Conservation (phyloP, 495 filamentous ascomycete genomes). For the Lichenothelia convexa region DNA sequence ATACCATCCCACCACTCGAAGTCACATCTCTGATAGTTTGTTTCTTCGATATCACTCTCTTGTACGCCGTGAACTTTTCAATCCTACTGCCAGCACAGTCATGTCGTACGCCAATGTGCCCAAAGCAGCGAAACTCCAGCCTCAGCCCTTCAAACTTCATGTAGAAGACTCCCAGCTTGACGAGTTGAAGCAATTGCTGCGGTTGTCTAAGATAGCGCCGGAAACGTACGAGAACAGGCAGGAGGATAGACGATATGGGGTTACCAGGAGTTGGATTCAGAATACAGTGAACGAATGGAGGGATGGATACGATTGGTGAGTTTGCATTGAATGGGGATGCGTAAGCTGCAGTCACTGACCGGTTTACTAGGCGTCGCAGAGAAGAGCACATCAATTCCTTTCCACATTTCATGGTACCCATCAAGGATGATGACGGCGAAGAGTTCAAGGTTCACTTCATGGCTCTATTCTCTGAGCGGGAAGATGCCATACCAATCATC, state of each 20-base stretch:
- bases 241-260: constrained; percentile 30
- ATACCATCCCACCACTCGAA: too few species aligned
- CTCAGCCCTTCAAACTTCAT: not conserved
- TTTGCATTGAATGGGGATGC: too few species aligned
- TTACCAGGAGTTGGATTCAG: constrained; percentile 37
- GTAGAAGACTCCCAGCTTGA: not conserved
- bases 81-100: too few species aligned
- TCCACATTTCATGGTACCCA: constrained; percentile 37
- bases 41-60: too few species aligned
- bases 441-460: constrained; percentile 40
- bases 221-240: constrained; percentile 32
- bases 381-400: constrained; percentile 43
- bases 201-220: constrained; percentile 32
- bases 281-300: constrained; percentile 36
- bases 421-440: constrained; percentile 26
- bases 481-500: constrained; percentile 40
- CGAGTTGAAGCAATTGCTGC: constrained; percentile 31
- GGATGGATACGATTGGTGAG: constrained; percentile 25
- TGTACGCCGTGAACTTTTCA: too few species aligned
- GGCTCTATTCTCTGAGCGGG: constrained; percentile 38
- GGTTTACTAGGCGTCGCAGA: constrained; percentile 24
- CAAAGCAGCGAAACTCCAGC: not conserved
- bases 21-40: too few species aligned
- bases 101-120: not conserved
- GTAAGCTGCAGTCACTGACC: not conserved